Conservation (phyloP, 108 stramenopile genomes). For the Skeletonema potamos region DNA sequence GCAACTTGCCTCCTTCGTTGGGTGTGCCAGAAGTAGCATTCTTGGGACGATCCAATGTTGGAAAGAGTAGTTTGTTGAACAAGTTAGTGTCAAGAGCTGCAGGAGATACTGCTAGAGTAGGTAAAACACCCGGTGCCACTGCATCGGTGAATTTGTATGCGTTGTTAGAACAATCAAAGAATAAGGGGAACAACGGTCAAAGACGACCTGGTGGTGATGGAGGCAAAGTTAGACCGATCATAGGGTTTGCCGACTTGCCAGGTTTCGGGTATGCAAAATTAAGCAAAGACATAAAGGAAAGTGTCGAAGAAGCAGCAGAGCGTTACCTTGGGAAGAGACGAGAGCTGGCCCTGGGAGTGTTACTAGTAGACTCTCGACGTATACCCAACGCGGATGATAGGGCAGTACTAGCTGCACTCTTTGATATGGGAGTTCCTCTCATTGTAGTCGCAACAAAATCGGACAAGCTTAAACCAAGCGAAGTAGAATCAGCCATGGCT, state of each 20-base stretch:
- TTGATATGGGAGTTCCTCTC: conserved; percentile 81
- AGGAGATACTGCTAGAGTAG: conserved; percentile 70
- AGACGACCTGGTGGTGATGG: conserved; percentile 17
- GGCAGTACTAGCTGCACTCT: conserved; percentile 82
- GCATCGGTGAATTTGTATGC: conserved; percentile 83
- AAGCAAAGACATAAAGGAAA: conserved; percentile 76
- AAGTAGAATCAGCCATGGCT: conserved; percentile 46
- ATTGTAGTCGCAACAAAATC: conserved; percentile 89
- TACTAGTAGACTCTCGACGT: conserved; percentile 89
- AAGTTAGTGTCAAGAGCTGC: conserved; percentile 31
- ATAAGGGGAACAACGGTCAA: conserved; percentile 21
- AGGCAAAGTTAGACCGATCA: conserved; percentile 37
- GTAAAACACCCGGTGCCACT: conserved; percentile 87
- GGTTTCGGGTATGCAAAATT: conserved; percentile 96
- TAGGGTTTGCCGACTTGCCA: conserved; percentile 92
- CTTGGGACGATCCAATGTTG: conserved; percentile 92
- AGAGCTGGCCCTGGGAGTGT: conserved; percentile 81
- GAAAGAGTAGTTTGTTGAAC: conserved; percentile 89
- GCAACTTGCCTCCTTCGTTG: conserved; percentile 59
- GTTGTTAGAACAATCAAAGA: conserved; percentile 32
- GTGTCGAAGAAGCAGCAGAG: conserved; percentile 79
- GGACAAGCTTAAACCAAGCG: conserved; percentile 77
- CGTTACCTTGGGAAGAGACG: conserved; percentile 82
- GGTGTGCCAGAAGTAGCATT: conserved; percentile 89
- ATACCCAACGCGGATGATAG: conserved; percentile 81